Base-by-base conservation (phyloP, 331 rosid genomes). In the Prunus yedoensis region DNA sequence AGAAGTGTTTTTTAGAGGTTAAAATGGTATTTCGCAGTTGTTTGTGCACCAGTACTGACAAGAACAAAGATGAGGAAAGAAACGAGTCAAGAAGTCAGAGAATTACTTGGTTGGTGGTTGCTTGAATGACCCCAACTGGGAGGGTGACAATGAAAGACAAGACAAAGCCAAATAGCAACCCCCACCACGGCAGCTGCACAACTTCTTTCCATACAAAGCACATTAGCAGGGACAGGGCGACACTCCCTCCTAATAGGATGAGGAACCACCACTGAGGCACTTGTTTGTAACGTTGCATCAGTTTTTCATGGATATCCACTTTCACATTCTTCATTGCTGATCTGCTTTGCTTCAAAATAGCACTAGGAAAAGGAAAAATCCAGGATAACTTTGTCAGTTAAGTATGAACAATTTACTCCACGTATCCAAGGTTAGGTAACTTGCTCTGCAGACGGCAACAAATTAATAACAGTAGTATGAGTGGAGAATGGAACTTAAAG, bases 211-310 rank as follows among this genome's bases (percentile, higher is more conserved):
- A 95, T 75, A 92, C 90, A 54, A 92, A 86, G 64, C 86, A 73
- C 88, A 95, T 88, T 14, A 91, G 0, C 21, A 95, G 17, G 10
- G 96, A 95, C 25, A 95, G 74, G 1, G 50, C 86, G 66, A 84
- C 78, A 89, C 99, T 95, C 41, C 91, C 91, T 2, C 80, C 30
- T 50, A 95, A 72, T 80, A 95, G 54, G 74, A 82, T 70, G 13
- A 89, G 89, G 89, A 90, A 95, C 99, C 99, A 95, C 98, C 98
- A 95, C 75, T 92, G 87, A 51, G 99, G 99, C 79, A 95, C 99
- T 81, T 83, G 89, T 74, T 92, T 95, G 81, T 95, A 95, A n/a
- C 81, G 88, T 75, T 85, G 77, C 99, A 95, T 95, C 56, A 95
- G 90, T 84, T 79, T 92, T 10, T 91, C 94, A 83, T 92, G 99